Evolutionary conservation across 345 rosid genomes (phyloP), one percentile per base, ranked within the genome.

Genomic region (Noccaea caerulescens): DNA sequence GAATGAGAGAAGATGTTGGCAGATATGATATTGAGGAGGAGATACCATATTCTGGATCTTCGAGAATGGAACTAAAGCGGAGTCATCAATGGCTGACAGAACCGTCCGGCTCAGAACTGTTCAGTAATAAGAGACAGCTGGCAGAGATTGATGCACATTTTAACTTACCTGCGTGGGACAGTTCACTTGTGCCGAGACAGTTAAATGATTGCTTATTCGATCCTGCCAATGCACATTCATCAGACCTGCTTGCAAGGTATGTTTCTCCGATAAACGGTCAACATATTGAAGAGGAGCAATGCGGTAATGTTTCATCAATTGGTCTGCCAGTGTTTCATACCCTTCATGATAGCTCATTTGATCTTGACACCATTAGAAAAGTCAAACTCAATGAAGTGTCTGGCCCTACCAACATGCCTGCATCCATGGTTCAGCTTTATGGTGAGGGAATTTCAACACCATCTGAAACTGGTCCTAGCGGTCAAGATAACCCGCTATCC

Each of bases 121-220:
- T 80, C 72, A 79, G 88, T 14, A 86, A 80, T 81, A 90, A 90
- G 86, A 87, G 84, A 75, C 97, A 82, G 73, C 76, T 84, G 30
- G 69, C 81, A 2, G 83, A 83, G 72, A 71, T 68, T 72, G 83
- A 83, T 58, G 61, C 82, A 55, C 68, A 51, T 73, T 41, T 81
- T 52, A 61, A 59, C 67, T 66, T 74, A 74, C 44, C 85, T 73
- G 65, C 81, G 33, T 89, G 91, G 88, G 85, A 82, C 42, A 79
- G 63, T 65, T 43, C 83, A 23, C 66, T 87, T 3, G 85, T 82
- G 18, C 79, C 88, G 5, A 76, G 67, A 75, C 96, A 82, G 62
- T 80, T 82, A 13, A 68, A 76, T 23, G 80, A 83, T 58, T 79
- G 75, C 67, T 80, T 86, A 52, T 82, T 83, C 73, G 86, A 81